Evolutionary conservation across 306 rosid genomes (phyloP), one percentile per base, ranked within the genome.

Genomic region (Acacia acuminata): DNA sequence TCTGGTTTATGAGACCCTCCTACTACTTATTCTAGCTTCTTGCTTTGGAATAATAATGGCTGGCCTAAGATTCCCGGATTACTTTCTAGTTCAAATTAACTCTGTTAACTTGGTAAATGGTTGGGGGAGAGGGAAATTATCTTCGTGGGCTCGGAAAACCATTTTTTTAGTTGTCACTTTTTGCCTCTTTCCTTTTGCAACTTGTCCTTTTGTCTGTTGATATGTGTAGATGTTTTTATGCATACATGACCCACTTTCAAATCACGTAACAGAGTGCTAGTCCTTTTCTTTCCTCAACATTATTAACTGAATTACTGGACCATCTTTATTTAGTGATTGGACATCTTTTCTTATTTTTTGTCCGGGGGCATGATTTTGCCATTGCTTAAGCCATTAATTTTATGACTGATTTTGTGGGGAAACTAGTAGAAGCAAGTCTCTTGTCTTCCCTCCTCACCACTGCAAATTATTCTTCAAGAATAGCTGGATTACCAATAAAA

Each of bases 111-210:
- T 65, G 47, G 45, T 81, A 61, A 72, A 58, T 60, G 76, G 67
- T 61, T 81, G 10, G 77, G 72, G 34, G 75, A 5, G 42, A 32
- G 44, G 77, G 24, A 24, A 55, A 38, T 53, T 74, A 38, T 50
- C 4, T 15, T 82, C 64, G 88, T 87, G 86, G 89, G 80, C 73
- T 81, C 84, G 38, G 67, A 79, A 44, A 64, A 56, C 74, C 75
- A 69, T 56, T 87, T 71, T 71, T 64, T 72, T 48, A 64, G 76
- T 83, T 83, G 91, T 85, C 85, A 81, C 50, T 48, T 73, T 85
- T 36, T 71, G 75, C 76, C 67, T 76, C 73, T 82, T 72, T 64
- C 75, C 64, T 53, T 32, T 74, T 36, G 76, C 77, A 34, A 64
- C 67, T 76, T 88, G 86, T 77, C 82, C 80, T 36, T 36, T 45